Evolutionary conservation across 768 basidiomycete genomes (phyloP).

Genomic region (Russula vinacea): DNA sequence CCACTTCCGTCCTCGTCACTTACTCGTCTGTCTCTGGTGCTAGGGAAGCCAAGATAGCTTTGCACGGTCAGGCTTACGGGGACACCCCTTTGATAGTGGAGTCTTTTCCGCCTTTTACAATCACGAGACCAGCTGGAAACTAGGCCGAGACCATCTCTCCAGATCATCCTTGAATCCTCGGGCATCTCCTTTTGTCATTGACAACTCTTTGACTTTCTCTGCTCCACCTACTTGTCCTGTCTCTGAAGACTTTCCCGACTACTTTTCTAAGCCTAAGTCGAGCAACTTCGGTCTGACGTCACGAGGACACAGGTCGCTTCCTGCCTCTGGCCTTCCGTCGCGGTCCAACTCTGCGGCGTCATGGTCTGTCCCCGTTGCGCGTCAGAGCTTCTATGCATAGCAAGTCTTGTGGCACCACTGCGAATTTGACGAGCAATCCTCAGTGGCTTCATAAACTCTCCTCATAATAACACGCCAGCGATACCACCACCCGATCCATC

Average conservation of each 20-base stretch:
- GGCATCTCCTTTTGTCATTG: constrained; percentile 36
- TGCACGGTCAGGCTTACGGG: constrained; percentile 63
- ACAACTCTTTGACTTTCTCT: constrained; percentile 12
- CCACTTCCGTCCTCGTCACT: constrained; percentile 60
- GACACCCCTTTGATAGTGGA: constrained; percentile 43
- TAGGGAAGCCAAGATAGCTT: constrained; percentile 58
- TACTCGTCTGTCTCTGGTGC: constrained; percentile 54
- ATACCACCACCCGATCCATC: constrained; percentile 14
- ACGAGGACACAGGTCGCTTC: constrained; percentile 21
- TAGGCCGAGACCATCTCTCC: constrained; percentile 28
- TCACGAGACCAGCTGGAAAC: constrained; percentile 14
- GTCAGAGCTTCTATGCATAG: constrained; percentile 7
- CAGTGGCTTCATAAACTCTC: neutral
- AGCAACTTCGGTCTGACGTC: neutral
- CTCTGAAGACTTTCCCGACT: constrained; percentile 17
- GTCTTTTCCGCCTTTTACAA: constrained; percentile 33
- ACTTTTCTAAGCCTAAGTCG: constrained; percentile 17
- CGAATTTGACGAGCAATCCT: neutral
- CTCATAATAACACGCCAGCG: constrained; percentile 5
- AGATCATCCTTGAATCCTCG: constrained; percentile 37
- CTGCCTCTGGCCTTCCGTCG: constrained; percentile 24
- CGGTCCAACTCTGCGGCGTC: constrained; percentile 27
- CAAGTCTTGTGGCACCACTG: neutral
- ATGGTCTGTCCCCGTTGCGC: constrained; percentile 10
- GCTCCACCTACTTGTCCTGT: constrained; percentile 28